phyloP scores from a whole-genome alignment of 352 stramenopile species.

The Chrysophaeum taylorii region DNA sequence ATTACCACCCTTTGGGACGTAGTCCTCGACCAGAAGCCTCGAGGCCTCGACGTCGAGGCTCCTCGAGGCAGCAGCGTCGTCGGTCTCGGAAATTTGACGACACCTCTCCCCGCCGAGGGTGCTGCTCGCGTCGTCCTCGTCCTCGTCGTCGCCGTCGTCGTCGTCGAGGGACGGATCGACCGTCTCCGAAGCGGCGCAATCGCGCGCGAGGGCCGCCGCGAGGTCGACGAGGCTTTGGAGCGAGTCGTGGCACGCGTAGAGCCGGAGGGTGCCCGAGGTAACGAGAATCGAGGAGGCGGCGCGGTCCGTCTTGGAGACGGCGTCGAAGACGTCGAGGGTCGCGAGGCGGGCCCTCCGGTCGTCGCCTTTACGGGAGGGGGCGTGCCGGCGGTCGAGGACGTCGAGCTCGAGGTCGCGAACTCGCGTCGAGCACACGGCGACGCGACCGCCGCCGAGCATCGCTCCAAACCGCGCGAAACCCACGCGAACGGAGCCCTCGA shows the following conservation, averaged over 20 bases:
- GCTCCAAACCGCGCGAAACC: too few species aligned
- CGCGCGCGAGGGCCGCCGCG: background rate
- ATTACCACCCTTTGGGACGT: too few species aligned
- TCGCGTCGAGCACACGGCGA: too few species aligned
- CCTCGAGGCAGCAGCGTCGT: background rate
- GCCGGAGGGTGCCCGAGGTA: background rate
- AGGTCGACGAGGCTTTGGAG: background rate
- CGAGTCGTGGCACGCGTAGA: background rate
- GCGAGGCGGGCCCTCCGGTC: too few species aligned
- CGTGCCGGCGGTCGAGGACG: too few species aligned
- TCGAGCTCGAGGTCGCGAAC: too few species aligned
- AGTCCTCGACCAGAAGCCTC: background rate
- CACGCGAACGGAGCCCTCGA: too few species aligned
- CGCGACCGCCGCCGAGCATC: too few species aligned
- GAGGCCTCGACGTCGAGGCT: background rate
- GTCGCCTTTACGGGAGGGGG: too few species aligned
- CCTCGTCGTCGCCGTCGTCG: too few species aligned
- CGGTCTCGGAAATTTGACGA: background rate
- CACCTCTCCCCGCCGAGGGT: background rate
- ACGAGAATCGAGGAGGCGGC: background rate
- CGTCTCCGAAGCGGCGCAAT: too few species aligned
- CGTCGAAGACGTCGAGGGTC: background rate
- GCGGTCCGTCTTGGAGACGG: background rate
- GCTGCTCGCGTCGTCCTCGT: too few species aligned
- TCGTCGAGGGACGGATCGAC: background rate